Percentiles rank a stretch among this genome's conserved stretches.
Evolutionary conservation across 805 yeast genomes (phyloP).

Genomic region (Metschnikowia bowlesiae): DNA sequence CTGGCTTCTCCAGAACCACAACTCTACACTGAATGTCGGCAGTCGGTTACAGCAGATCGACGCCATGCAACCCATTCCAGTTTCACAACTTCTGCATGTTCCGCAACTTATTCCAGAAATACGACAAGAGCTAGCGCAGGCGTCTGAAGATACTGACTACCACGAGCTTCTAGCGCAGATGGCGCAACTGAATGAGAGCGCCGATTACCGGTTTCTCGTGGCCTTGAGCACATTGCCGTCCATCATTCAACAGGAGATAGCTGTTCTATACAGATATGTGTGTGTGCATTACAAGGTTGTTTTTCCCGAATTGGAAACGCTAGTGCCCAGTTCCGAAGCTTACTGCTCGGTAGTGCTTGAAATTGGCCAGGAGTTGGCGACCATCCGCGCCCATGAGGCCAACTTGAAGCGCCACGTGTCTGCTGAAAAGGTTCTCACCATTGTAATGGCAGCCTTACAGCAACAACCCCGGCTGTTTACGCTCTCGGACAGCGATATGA

Average conservation of each 20-base stretch:
- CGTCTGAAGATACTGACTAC: slow-evolving; percentile 25
- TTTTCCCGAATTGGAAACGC: slow-evolving; percentile 66
- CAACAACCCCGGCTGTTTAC: slow-evolving; percentile 22
- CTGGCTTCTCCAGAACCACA: neutral
- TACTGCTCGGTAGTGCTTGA: slow-evolving; percentile 51
- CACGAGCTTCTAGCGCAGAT: slow-evolving; percentile 28
- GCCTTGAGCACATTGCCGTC: slow-evolving; percentile 52
- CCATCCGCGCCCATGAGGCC: slow-evolving; percentile 26
- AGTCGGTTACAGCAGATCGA: slow-evolving; percentile 18
- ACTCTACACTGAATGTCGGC: slow-evolving; percentile 3
- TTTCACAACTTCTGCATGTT: slow-evolving; percentile 20
- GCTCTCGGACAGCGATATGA: slow-evolving; percentile 28
- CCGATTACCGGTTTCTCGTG: slow-evolving; percentile 46
- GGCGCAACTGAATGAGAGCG: slow-evolving; percentile 29
- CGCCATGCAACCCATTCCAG: slow-evolving; percentile 18
- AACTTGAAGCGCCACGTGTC: slow-evolving; percentile 43
- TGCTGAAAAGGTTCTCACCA: slow-evolving; percentile 63
- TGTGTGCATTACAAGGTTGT: slow-evolving; percentile 51
- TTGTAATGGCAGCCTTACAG: slow-evolving; percentile 66
- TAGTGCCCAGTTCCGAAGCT: slow-evolving; percentile 58
- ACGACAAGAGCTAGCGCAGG: slow-evolving; percentile 18
- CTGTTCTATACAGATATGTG: slow-evolving; percentile 44
- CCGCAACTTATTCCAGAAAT: slow-evolving; percentile 23
- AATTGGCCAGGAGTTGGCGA: slow-evolving; percentile 45
- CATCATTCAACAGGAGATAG: slow-evolving; percentile 53